A percentile compares a stretch with the other conserved stretches of the same genome.
Conservation (phyloP, 2,329 filamentous ascomycete genomes). For the Teratosphaeria nubilosa region DNA sequence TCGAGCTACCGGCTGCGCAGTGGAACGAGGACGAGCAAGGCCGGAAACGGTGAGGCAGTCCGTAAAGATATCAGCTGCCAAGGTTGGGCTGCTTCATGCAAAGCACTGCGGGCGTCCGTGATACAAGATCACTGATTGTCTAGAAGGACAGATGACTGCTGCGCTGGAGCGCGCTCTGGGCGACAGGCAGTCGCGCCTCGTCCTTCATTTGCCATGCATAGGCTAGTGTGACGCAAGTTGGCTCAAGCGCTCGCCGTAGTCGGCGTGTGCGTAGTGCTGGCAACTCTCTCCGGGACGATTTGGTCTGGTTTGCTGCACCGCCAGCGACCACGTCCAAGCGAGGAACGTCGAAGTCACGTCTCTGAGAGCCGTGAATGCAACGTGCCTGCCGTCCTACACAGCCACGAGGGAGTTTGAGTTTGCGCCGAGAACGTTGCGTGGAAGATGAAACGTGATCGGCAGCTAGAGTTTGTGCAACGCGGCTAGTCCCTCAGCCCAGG, state of each 20-base stretch:
- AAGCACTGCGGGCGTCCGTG: background rate
- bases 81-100: background rate
- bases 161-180: background rate
- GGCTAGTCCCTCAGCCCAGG: background rate
- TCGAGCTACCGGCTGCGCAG: background rate
- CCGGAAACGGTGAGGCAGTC: background rate
- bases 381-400: background rate
- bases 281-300: background rate
- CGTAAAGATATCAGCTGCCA: background rate
- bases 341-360: background rate
- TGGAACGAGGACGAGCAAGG: background rate
- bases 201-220: slow-evolving; percentile 5
- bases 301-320: background rate
- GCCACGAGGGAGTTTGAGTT: background rate
- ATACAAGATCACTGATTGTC: background rate
- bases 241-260: background rate
- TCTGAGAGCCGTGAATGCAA: background rate
- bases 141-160: background rate
- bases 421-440: background rate
- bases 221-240: slow-evolving; percentile 3
- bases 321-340: background rate
- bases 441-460: background rate
- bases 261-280: background rate
- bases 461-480: background rate
- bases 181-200: background rate